phyloP scores from a whole-genome alignment of 2,329 filamentous ascomycete genomes.

The Proliferodiscus dingleyae region DNA sequence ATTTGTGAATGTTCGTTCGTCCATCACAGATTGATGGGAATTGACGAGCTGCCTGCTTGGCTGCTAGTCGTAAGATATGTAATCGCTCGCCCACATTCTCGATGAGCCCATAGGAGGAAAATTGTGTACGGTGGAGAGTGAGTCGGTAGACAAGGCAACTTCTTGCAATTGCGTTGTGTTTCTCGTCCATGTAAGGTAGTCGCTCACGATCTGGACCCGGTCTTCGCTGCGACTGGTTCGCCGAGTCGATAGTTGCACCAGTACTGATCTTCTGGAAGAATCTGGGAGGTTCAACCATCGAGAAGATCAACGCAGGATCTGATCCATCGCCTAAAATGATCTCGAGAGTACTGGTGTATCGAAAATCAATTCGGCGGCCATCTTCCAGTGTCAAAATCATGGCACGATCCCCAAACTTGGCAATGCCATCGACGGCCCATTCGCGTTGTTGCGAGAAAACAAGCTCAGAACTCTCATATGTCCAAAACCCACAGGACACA shows the following conservation, averaged over 20 bases:
- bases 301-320: conserved; percentile 41
- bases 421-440: conserved; percentile 36
- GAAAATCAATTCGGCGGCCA: conserved; percentile 41
- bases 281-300: conserved; percentile 47
- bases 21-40: conserved; percentile 30
- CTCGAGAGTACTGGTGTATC: conserved; percentile 30
- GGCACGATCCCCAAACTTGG: conserved; percentile 34
- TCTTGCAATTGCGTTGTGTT: conserved; percentile 37
- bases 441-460: conserved; percentile 38
- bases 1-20: conserved; percentile 9
- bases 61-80: conserved; percentile 26
- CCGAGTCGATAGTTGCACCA: conserved; percentile 1
- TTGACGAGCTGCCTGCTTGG: conserved; percentile 23
- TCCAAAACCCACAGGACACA: conserved; percentile 41
- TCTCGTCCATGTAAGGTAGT: conserved; percentile 33
- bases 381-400: conserved; percentile 37
- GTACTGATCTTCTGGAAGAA: conserved; percentile 37
- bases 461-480: conserved; percentile 34
- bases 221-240: background rate
- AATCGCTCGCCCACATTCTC: conserved; percentile 23
- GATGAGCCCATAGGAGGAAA: conserved; percentile 14
- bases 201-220: conserved; percentile 17
- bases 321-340: conserved; percentile 39
- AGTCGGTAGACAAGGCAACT: conserved; percentile 48
- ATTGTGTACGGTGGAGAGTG: conserved; percentile 14